phyloP scores from a whole-genome alignment of 2,329 filamentous ascomycete species.

The Fonsecaea erecta region DNA sequence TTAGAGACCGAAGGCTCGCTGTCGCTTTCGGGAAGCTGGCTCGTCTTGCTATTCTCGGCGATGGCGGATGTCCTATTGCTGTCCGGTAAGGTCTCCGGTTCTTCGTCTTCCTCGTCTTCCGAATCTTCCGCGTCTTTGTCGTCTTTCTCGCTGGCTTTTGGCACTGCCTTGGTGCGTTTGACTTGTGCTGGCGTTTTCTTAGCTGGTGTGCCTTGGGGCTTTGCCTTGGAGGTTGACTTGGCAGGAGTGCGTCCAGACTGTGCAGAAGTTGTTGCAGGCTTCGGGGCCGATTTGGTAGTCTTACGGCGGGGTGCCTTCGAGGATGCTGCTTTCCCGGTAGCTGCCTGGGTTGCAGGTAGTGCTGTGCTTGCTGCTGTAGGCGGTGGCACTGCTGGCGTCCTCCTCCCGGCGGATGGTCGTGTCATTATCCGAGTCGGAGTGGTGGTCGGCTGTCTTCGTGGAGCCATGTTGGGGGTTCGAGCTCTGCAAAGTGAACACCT shows the following conservation, averaged over 20 bases:
- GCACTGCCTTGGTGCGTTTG: neutral
- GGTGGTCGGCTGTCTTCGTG: neutral
- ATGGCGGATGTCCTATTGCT: neutral
- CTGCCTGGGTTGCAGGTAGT: neutral
- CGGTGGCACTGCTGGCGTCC: neutral
- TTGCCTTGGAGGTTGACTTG: neutral
- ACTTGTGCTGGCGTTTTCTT: neutral
- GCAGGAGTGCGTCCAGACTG: neutral
- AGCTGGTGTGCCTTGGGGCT: neutral
- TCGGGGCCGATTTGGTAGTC: neutral
- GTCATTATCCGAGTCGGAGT: conserved; percentile 13
- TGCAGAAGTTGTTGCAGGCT: neutral
- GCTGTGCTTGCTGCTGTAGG: neutral
- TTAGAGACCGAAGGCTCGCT: neutral
- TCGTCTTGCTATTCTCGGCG: neutral
- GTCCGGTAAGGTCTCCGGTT: neutral
- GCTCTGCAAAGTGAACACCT: neutral
- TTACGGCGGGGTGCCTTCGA: neutral
- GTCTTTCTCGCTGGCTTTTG: neutral
- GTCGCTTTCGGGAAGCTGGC: neutral
- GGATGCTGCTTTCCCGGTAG: neutral
- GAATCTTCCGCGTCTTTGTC: neutral
- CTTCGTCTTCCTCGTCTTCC: neutral
- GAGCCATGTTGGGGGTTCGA: neutral
- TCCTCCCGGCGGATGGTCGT: conserved; percentile 15